These are phyloP conservation scores for Aeminium ludgeri DNA, from an alignment of 495 filamentous ascomycete genomes.

Conservation along the genomic window DNA sequence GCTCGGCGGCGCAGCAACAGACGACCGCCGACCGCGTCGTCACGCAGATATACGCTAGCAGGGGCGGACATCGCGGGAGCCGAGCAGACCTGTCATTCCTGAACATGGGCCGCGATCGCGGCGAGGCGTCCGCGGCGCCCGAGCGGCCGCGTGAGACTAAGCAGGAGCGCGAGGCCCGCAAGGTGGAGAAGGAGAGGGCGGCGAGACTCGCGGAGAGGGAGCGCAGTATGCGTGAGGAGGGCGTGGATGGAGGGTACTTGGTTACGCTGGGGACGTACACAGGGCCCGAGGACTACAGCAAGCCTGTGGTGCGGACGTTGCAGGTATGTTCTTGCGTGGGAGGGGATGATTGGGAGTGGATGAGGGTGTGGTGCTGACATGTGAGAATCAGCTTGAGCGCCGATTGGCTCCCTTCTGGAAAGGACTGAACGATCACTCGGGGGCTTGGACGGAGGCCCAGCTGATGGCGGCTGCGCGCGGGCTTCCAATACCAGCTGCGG, in stretches of 20 bases:
- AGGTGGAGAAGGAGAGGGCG: slow-evolving; percentile 61
- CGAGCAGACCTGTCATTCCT: slow-evolving; percentile 25
- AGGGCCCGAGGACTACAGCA: slow-evolving; percentile 83
- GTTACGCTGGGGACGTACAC: slow-evolving; percentile 91
- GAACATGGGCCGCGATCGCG: slow-evolving; percentile 19
- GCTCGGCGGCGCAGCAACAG: slow-evolving; percentile 6
- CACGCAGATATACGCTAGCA: slow-evolving; percentile 16
- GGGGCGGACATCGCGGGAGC: slow-evolving; percentile 19
- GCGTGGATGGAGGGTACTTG: slow-evolving; percentile 85
- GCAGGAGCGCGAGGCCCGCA: slow-evolving; percentile 77
- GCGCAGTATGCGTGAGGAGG: slow-evolving; percentile 80
- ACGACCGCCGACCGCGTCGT: slow-evolving; percentile 9
- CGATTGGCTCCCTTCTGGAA: slow-evolving; percentile 89
- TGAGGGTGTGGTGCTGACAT: too few relatives aligned
- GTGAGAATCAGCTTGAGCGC: slow-evolving; percentile 88
- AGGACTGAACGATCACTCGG: slow-evolving; percentile 73
- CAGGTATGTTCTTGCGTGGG: slow-evolving; percentile 43
- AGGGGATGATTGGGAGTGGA: slow-evolving; percentile 4
- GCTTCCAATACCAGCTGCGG: slow-evolving; percentile 65
- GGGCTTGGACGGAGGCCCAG: slow-evolving; percentile 85
- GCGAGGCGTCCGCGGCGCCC: slow-evolving; percentile 13
- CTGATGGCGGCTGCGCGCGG: slow-evolving; percentile 81
- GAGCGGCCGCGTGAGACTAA: slow-evolving; percentile 51
- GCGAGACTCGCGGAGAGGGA: slow-evolving; percentile 67
- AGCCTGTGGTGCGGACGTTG: slow-evolving; percentile 72